These are phyloP conservation scores for Dactylonectria estremocensis DNA, from an alignment of 2,329 filamentous ascomycete species.

Conservation along the genomic window DNA sequence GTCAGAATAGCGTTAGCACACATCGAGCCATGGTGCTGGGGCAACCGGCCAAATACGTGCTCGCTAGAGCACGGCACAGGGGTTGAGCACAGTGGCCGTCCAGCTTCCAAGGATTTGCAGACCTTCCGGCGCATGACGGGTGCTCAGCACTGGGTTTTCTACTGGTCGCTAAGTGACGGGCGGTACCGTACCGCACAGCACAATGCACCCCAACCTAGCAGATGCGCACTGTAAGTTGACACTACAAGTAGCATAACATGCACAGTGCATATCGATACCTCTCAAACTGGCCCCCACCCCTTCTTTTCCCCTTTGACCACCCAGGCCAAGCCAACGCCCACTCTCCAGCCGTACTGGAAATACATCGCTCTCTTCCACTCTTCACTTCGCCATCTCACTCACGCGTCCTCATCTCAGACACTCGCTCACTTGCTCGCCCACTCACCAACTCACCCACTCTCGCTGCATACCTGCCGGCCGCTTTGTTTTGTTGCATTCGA, in stretches of 20 bases:
- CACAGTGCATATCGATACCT: slow-evolving; percentile 7
- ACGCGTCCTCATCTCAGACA: slow-evolving; percentile 18
- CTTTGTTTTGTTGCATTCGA: slow-evolving; percentile 4
- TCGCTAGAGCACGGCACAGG: slow-evolving; percentile 8
- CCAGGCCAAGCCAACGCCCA: not conserved
- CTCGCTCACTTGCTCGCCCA: slow-evolving; percentile 27
- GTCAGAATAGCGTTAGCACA: slow-evolving; percentile 22
- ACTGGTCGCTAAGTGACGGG: not conserved
- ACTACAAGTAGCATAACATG: not conserved
- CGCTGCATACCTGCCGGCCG: slow-evolving; percentile 17
- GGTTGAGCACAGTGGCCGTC: slow-evolving; percentile 9
- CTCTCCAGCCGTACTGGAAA: slow-evolving; percentile 12
- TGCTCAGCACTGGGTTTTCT: slow-evolving; percentile 5
- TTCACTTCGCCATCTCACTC: slow-evolving; percentile 15
- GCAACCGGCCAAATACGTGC: slow-evolving; percentile 31
- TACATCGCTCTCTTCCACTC: slow-evolving; percentile 16
- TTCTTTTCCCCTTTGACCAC: slow-evolving; percentile 14
- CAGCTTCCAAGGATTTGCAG: slow-evolving; percentile 10
- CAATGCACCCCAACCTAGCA: not conserved
- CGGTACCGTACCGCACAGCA: slow-evolving; percentile 16
- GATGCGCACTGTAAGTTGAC: slow-evolving; percentile 18
- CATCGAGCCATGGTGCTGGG: slow-evolving; percentile 29
- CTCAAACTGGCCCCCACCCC: slow-evolving; percentile 19
- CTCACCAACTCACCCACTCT: slow-evolving; percentile 8
- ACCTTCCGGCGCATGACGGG: slow-evolving; percentile 15